Conservation (phyloP, 2,329 filamentous ascomycete species). For the Botrytis paeoniae region DNA sequence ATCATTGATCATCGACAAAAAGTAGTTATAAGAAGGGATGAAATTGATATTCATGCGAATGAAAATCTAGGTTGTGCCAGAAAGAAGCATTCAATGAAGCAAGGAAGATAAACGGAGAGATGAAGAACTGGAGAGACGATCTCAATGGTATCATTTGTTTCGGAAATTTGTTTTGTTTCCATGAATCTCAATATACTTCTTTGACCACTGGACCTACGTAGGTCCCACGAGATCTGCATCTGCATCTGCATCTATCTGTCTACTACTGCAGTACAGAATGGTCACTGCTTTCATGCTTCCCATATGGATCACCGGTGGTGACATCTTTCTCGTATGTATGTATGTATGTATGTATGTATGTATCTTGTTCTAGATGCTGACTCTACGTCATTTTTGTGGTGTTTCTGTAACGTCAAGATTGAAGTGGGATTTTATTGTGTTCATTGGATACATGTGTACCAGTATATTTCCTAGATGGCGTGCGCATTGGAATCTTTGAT, state of each 20-base stretch:
- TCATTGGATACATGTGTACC: background rate
- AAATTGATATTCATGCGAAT: background rate
- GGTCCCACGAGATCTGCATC: background rate
- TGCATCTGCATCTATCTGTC: background rate
- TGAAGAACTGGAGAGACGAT: background rate
- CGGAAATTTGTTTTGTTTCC: background rate
- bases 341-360: too few species aligned
- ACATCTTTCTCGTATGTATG: background rate
- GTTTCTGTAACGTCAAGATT: background rate
- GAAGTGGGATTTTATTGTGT: background rate
- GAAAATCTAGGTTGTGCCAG: background rate
- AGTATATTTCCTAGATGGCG: background rate
- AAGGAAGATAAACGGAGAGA: background rate
- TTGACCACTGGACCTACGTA: background rate
- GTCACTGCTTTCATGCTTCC: background rate
- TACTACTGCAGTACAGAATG: background rate
- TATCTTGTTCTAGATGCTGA: background rate
- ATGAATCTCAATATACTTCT: background rate
- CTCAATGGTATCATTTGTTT: background rate
- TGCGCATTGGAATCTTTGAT: background rate
- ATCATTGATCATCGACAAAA: background rate
- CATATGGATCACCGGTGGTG: background rate
- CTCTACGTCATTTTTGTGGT: background rate
- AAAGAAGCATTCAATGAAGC: background rate
- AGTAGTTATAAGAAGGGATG: background rate